Base-by-base conservation (phyloP, 768 basidiomycete genomes). In the Baorangia bicolor region DNA sequence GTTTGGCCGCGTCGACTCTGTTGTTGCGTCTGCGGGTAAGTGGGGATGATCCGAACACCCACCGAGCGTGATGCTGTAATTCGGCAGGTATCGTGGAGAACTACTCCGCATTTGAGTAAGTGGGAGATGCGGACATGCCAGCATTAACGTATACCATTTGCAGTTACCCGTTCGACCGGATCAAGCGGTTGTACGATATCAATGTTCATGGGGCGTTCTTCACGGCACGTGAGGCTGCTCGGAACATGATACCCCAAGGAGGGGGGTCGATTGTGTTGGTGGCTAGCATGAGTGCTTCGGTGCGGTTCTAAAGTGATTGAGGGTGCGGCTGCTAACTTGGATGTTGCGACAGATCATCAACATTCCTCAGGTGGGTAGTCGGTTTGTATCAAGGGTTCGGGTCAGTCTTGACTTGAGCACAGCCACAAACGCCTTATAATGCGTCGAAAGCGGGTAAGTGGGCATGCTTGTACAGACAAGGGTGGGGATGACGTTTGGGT, bases 201-300 rank as follows among this genome's bases (percentile, higher is more conserved):
- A 98, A 98, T 66, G 90, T 98, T 40, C 92, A 97, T 69, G 95
- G 94, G 52, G 85, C 86, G 14, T 95, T 92, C 77, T 96, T 88
- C 75, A 96, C 94, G n/a, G 96, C 96, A 11, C 87, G 96, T 27
- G 94, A 98, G 73, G 95, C 91, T 2, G 95, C 94, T 43, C 87
- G 88, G 61, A 78, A 83, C 73, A 98, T 98, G 96, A 89, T 95
- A 58, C 83, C 87, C 10, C 78, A 81, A 49, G 84, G 88, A 18
- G 81, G 81, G 35, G 92, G 94, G 0, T 87, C 86, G 53, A 90
- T 98, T 65, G 83, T 92, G 53, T 80, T 98, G 51, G 84, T 98
- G 54, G 84, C 89, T 6, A 92, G 89, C 64, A 97, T 98, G 93
- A 91, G 89, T 66, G 92, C 92, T 35, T 86, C 83, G 68, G 92